Evolutionary conservation across 2,329 filamentous ascomycete species (phyloP), one percentile per base, ranked within the genome.

Genomic region (Arthrobotrys pseudoclavata): DNA sequence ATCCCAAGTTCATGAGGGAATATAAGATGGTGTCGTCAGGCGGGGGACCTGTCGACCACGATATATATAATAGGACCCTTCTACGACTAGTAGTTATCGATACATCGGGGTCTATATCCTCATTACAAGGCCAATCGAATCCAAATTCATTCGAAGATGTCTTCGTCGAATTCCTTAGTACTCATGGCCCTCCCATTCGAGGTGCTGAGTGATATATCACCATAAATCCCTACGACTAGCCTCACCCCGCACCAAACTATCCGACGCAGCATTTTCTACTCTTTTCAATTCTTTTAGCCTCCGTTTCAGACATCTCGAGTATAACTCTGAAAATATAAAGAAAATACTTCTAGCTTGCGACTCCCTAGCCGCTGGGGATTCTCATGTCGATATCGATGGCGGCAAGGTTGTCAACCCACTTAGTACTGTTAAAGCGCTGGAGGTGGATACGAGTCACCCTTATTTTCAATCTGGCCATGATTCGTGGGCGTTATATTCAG

Each of bases 211-310:
- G 24, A 29, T 3, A 55, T 55, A 31, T 29, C 50, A 29, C 31
- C 50, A 6, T 29, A 55, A 55, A 55, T 6, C 22, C 24, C 50
- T 55, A n/a, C 50, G 50, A 29, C 50, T 55, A 22, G 50, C 50
- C 15, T 55, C 29, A n/a, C 24, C 29, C 18, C 4, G 10, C 6
- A n/a, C 29, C 15, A n/a, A 12, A 15, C 2, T 55, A 29, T 55
- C 50, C 10, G 50, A 13, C 6, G 50, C 50, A 1, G 29, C 50
- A 10, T 48, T 48, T 24, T 7, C 45, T 2, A 10, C 10, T 24
- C 45, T 48, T 13, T 48, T 48, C 45, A 1, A 10, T 22, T 48
- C 45, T 10, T 24, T 48, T 18, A 24, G 18, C 7, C 45, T 48
- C 18, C 45, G 45, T 48, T 48, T 48, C 20, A 48, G 20, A 15